Evolutionary conservation across 2,329 filamentous ascomycete genomes (phyloP), one percentile per base, ranked within the genome.

Genomic region (Colletotrichum ledebouriae): DNA sequence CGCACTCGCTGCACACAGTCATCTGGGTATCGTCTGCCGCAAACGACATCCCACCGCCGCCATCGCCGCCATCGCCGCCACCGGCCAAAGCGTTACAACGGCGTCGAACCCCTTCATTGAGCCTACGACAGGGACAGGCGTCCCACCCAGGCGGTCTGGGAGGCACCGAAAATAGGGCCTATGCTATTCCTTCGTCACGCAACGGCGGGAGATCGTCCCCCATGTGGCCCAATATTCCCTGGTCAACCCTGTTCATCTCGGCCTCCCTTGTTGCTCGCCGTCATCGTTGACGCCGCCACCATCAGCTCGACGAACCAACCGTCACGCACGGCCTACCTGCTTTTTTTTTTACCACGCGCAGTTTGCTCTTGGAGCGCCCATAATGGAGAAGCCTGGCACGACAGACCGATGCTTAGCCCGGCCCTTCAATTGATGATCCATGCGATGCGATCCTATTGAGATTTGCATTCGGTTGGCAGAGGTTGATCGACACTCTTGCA

Each of bases 161-260:
- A 47, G 66, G 58, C 47, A 39, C 55, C 34, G 33, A 15, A 34
- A 52, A 55, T 59, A 65, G 60, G 20, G 33, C 53, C 44, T 25
- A 47, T 68, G 41, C 49, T 46, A 56, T 47, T 59, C 47, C 42
- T 49, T 66, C 55, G 55, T 53, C 66, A 58, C 63, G 57, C 44
- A 63, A 61, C 47, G 57, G 62, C 67, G 67, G 67, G 67, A 69
- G 67, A 69, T 69, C 63, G 44, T n/a, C 57, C 53, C 15, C 50
- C 62, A 59, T 56, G 67, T 63, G 67, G 67, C 17, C 46, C 34
- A 42, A 29, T 22, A 68, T 68, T 68, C 22, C 61, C 55, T 65
- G 47, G 63, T 41, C 56, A 69, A 66, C 66, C 20, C 34, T 61
- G 47, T 15, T 69, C 50, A 34, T 55, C 61, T 34, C 42, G 17